phyloP scores from a whole-genome alignment of 345 rosid species.

The Corchorus capsularis region DNA sequence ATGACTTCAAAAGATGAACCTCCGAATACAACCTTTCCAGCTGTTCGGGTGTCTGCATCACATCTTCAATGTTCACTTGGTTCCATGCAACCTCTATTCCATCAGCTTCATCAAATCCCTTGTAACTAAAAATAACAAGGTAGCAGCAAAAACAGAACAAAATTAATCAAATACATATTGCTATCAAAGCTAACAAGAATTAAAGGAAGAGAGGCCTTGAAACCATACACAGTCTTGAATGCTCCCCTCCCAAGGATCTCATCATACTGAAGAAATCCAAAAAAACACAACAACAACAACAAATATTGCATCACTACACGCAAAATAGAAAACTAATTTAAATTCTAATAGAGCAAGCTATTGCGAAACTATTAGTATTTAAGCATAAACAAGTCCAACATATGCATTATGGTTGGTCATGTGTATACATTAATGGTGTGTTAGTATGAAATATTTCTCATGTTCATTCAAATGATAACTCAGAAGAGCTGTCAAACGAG shows the following conservation, averaged over 20 bases:
- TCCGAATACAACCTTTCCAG: slow-evolving; percentile 81
- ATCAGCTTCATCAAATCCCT: slow-evolving; percentile 83
- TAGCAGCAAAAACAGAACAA: slow-evolving; percentile 10
- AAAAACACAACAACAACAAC: background rate
- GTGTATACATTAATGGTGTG: background rate
- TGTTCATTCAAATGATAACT: background rate
- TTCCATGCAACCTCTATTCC: slow-evolving; percentile 98
- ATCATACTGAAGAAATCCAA: slow-evolving; percentile 49
- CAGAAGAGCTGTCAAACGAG: background rate
- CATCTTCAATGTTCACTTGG: slow-evolving; percentile 74
- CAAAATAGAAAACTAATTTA: slow-evolving; percentile 1
- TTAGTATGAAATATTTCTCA: background rate
- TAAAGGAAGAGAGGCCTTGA: slow-evolving; percentile 31
- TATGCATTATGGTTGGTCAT: background rate
- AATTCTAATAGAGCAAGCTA: background rate
- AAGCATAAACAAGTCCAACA: background rate
- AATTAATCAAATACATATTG: background rate
- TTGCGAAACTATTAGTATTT: background rate
- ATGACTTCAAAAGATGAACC: slow-evolving; percentile 74
- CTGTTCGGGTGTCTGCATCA: slow-evolving; percentile 71
- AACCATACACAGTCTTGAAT: slow-evolving; percentile 93
- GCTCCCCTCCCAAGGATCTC: slow-evolving; percentile 93
- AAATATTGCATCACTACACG: background rate
- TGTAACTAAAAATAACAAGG: slow-evolving; percentile 48
- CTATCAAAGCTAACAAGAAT: slow-evolving; percentile 7